Evolutionary conservation across 352 stramenopile species (phyloP).

Genomic region (Pythium graminicola): DNA sequence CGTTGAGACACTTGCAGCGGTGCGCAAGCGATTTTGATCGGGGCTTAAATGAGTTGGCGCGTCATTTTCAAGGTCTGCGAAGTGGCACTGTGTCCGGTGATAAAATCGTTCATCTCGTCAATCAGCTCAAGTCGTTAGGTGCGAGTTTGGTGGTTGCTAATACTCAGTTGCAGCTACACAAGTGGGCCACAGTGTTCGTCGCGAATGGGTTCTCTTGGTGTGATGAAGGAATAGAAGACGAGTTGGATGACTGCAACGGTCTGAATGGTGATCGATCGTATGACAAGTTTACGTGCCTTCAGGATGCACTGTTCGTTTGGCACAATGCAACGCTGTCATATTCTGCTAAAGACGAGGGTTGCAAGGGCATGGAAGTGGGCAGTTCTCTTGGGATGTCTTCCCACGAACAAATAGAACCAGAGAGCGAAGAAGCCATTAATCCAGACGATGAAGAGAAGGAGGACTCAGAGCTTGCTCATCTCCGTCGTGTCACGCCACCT

Average conservation of each 20-base stretch:
- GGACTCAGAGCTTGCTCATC: slow-evolving; percentile 18
- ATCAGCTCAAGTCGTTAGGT: slow-evolving; percentile 49
- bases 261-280: slow-evolving; percentile 46
- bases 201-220: slow-evolving; percentile 61
- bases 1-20: slow-evolving; percentile 6
- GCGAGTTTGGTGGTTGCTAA: slow-evolving; percentile 46
- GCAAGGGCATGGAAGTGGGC: not conserved
- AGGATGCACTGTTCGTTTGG: slow-evolving; percentile 70
- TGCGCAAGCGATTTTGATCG: slow-evolving; percentile 15
- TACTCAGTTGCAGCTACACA: slow-evolving; percentile 66
- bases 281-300: slow-evolving; percentile 78
- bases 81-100: slow-evolving; percentile 4
- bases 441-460: not conserved
- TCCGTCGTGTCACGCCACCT: slow-evolving; percentile 39
- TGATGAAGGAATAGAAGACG: slow-evolving; percentile 37
- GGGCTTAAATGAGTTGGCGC: slow-evolving; percentile 7
- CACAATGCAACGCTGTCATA: slow-evolving; percentile 57
- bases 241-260: slow-evolving; percentile 8
- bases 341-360: slow-evolving; percentile 37
- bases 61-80: slow-evolving; percentile 10
- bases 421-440: slow-evolving; percentile 3
- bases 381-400: not conserved
- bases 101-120: slow-evolving; percentile 34
- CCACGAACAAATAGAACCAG: not conserved
- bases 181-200: slow-evolving; percentile 66